These are phyloP conservation scores for Stachybotrys echinatus DNA, from an alignment of 2,329 filamentous ascomycete species.

Conservation along the genomic window DNA sequence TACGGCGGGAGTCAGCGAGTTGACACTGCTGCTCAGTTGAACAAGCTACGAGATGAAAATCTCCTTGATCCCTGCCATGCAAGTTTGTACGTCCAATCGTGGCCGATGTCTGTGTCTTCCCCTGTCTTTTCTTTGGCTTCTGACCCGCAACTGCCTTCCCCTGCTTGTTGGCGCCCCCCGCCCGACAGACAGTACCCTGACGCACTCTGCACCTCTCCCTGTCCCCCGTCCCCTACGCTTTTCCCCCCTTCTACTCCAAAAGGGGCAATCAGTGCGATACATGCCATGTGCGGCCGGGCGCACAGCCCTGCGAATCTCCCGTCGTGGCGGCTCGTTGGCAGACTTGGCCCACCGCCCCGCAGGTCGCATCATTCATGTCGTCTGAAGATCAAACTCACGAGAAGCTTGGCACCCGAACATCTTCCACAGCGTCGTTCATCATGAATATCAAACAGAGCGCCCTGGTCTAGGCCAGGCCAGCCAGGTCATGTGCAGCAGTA, in stretches of 20 bases:
- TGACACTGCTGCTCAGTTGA: too few relatives aligned
- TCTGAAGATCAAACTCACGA: neutral
- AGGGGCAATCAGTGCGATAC: slow-evolving; percentile 19
- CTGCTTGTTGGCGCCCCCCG: slow-evolving; percentile 3
- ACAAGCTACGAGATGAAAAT: neutral
- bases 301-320: slow-evolving; percentile 1
- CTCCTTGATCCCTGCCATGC: neutral
- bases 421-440: neutral
- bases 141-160: neutral
- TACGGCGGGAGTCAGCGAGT: too few relatives aligned
- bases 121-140: neutral
- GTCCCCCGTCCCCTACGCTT: neutral
- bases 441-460: neutral
- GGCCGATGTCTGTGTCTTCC: slow-evolving; percentile 2
- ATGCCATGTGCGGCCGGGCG: slow-evolving; percentile 4
- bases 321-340: slow-evolving; percentile 11
- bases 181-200: slow-evolving; percentile 2
- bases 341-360: neutral
- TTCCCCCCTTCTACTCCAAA: slow-evolving; percentile 9
- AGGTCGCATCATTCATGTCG: neutral
- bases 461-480: neutral
- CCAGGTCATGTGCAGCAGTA: too few relatives aligned
- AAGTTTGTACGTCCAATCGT: slow-evolving; percentile 1
- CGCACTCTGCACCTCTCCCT: neutral
- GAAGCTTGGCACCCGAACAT: neutral